Evolutionary conservation across 2,329 filamentous ascomycete species (phyloP).

Genomic region (Arthroderma sp.): DNA sequence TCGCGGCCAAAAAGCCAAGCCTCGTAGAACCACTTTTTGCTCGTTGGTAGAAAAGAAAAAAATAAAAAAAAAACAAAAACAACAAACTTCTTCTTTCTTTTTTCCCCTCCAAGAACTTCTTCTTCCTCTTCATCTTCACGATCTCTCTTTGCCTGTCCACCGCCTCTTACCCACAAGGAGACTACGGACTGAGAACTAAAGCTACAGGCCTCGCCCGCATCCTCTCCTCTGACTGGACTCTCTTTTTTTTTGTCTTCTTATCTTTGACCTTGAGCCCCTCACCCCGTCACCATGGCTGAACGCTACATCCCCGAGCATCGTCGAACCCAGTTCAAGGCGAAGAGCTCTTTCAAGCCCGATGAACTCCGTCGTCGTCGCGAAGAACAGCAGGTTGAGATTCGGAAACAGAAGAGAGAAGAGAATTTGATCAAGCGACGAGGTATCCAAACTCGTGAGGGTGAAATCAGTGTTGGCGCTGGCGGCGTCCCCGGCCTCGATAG

Average conservation of each 20-base stretch:
- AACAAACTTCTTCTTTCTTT: background rate
- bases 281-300: constrained; percentile 65
- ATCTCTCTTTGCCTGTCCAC: constrained; percentile 3
- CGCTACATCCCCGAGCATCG: constrained; percentile 99
- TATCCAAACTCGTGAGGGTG: constrained; percentile 64
- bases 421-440: constrained; percentile 97
- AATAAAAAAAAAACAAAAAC: constrained; percentile 9
- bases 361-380: constrained; percentile 96
- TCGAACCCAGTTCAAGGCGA: constrained; percentile 98
- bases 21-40: background rate
- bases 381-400: constrained; percentile 98
- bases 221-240: no score
- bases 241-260: background rate
- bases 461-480: constrained; percentile 42
- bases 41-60: constrained; percentile 4
- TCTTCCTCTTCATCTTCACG: background rate
- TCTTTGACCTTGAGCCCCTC: constrained; percentile 16
- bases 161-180: background rate
- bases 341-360: constrained; percentile 97
- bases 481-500: constrained; percentile 85
- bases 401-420: constrained; percentile 97
- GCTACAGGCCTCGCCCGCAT: no score
- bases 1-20: background rate
- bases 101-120: background rate
- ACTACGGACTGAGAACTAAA: no score